Evolutionary conservation across 768 basidiomycete species (phyloP), one percentile per base, ranked within the genome.

Genomic region (Russula sp.): DNA sequence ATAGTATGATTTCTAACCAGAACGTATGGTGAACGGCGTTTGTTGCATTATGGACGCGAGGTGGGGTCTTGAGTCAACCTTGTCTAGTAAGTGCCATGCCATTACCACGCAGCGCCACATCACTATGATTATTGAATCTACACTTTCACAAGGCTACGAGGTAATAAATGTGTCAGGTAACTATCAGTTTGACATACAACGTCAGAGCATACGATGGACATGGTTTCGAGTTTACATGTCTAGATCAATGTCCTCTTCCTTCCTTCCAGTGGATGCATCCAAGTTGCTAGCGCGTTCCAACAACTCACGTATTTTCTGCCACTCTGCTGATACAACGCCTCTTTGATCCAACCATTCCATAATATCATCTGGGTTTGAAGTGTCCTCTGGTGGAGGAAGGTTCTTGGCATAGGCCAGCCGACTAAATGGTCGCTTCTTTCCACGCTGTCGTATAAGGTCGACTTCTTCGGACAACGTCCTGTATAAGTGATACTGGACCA

Each of bases 341-440:
- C 89, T 79, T 64, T 84, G 74, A 63, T 91, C 90, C 10, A 94
- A 78, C 89, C 89, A 91, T 27, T 89, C 87, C 75, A 87, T 86
- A 42, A 92, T 77, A n/a, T 75, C 83, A 69, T 93, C 89, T n/a
- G 87, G 87, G 68, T 92, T 84, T 13, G 77, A 72, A 39, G 86
- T 75, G 68, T 92, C 85, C 45, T 83, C 73, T 0, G 91, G 91
- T 20, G 88, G 88, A 60, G 78, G 70, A 65, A 74, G 75, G 2
- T 82, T 82, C 32, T 79, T 80, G 9, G 76, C 73, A 68, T 54
- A 61, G 79, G 85, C 81, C 27, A 88, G 77, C 32, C 80, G 81
- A 68, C 86, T 80, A 72, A 86, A 91, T 4, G 68, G 68, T 5
- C 73, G 69, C n/a, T 75, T 77, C 40, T 67, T 67, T 9, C 76